A percentile compares a stretch with the other conserved stretches of the same genome.
phyloP scores from a whole-genome alignment of 768 basidiomycete genomes.

The Grammothele lineata region DNA sequence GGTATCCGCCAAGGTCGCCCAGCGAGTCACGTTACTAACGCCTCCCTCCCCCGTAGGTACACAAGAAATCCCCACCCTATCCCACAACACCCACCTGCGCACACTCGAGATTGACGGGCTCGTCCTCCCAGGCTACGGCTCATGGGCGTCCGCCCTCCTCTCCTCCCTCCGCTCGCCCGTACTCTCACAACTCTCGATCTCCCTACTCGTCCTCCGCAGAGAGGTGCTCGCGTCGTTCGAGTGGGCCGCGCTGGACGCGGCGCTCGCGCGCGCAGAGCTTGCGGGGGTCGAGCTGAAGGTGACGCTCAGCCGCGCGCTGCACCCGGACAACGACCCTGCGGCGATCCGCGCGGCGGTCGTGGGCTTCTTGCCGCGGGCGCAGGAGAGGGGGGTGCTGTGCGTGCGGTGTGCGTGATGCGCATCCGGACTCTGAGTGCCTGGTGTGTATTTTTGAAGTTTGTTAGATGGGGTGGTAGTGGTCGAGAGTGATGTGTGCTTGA shows the following conservation, averaged over 20 bases:
- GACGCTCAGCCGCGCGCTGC: slow-evolving; percentile 13
- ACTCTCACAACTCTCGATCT: slow-evolving; percentile 11
- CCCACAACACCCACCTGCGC: slow-evolving; percentile 6
- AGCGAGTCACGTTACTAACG: not conserved
- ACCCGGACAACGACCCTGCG: slow-evolving; percentile 9
- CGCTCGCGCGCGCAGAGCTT: slow-evolving; percentile 2
- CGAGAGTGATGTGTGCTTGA: too few relatives aligned
- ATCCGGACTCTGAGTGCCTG: too few relatives aligned
- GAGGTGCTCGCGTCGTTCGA: slow-evolving; percentile 7
- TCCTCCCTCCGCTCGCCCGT: not conserved
- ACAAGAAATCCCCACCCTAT: slow-evolving; percentile 5
- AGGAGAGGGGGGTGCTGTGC: slow-evolving; percentile 6
- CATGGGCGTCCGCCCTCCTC: slow-evolving; percentile 7
- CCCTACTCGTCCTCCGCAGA: slow-evolving; percentile 8
- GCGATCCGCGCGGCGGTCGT: slow-evolving; percentile 3
- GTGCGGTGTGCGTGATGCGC: too few relatives aligned
- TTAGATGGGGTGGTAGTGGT: too few relatives aligned
- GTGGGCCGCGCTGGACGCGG: slow-evolving; percentile 5
- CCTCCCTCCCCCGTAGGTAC: not conserved
- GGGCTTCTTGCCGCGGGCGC: slow-evolving; percentile 5
- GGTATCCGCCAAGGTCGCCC: too few relatives aligned
- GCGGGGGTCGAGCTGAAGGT: slow-evolving; percentile 1
- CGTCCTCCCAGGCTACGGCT: slow-evolving; percentile 9
- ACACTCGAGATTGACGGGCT: slow-evolving; percentile 13
- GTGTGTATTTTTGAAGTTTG: too few relatives aligned